Evolutionary conservation across 2,329 filamentous ascomycete genomes (phyloP).

Genomic region (Aureobasidium melanogenum): DNA sequence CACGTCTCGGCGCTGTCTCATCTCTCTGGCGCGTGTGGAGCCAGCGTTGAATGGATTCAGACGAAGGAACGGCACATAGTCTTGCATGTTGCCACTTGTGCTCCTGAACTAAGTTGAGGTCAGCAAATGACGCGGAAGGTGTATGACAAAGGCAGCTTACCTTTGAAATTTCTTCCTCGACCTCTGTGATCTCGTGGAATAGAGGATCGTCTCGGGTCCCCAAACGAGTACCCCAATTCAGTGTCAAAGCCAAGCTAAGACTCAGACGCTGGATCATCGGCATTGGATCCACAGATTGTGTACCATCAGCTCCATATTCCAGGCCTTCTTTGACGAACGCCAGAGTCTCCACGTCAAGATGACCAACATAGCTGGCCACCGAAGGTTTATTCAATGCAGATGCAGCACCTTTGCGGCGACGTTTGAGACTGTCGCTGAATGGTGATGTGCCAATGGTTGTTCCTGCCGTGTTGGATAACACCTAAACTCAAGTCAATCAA

Average conservation of each 20-base stretch:
- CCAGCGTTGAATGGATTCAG: constrained; percentile 55
- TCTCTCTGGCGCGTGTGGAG: constrained; percentile 49
- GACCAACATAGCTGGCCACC: constrained; percentile 52
- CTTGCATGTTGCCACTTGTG: constrained; percentile 53
- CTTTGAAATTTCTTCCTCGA: constrained; percentile 52
- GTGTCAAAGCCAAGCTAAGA: constrained; percentile 52
- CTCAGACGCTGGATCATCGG: constrained; percentile 59
- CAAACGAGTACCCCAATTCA: constrained; percentile 59
- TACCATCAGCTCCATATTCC: constrained; percentile 48
- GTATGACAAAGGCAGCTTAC: neutral
- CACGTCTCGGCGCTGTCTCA: constrained; percentile 50
- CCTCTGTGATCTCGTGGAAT: constrained; percentile 55
- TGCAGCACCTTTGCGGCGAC: constrained; percentile 55
- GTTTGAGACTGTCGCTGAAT: constrained; percentile 56
- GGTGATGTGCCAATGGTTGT: constrained; percentile 62
- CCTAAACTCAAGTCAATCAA: constrained; percentile 28
- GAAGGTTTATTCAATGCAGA: constrained; percentile 57
- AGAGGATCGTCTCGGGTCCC: constrained; percentile 49
- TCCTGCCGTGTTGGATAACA: constrained; percentile 55
- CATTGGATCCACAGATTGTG: constrained; percentile 52
- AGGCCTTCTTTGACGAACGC: constrained; percentile 55
- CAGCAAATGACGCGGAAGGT: neutral
- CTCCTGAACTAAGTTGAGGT: constrained; percentile 38
- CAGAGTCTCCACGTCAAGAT: constrained; percentile 54
- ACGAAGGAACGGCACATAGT: constrained; percentile 51